These are phyloP conservation scores for Obelidium mucronatum DNA, from an alignment of 192 early-diverging fungal species.

Conservation along the genomic window DNA sequence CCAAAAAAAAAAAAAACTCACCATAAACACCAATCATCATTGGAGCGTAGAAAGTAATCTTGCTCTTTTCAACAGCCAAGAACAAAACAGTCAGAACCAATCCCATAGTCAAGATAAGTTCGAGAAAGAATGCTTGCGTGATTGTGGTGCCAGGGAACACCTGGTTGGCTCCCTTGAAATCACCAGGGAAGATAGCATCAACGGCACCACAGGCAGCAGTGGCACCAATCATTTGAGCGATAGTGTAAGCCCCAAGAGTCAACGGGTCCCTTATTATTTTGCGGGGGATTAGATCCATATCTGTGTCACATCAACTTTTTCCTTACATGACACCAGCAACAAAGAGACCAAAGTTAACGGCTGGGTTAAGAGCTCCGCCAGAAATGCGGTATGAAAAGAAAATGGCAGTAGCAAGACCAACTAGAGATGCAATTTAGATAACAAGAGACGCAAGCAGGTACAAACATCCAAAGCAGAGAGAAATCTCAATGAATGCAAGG, in stretches of 20 bases:
- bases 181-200: slow-evolving; percentile 40
- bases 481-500: slow-evolving; percentile 37
- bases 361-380: slow-evolving; percentile 70
- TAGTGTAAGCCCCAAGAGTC: slow-evolving; percentile 56
- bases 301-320: not conserved
- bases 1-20: slow-evolving; percentile 13
- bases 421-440: not conserved
- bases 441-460: not conserved
- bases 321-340: slow-evolving; percentile 58
- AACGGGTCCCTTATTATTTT: slow-evolving; percentile 14
- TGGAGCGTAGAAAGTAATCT: slow-evolving; percentile 49
- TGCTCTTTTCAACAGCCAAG: slow-evolving; percentile 54
- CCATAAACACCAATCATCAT: slow-evolving; percentile 48
- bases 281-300: not conserved
- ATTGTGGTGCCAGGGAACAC: slow-evolving; percentile 18
- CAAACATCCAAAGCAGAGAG: slow-evolving; percentile 52
- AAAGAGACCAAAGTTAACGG: slow-evolving; percentile 65
- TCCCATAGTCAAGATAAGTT: slow-evolving; percentile 51
- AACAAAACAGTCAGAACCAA: slow-evolving; percentile 50
- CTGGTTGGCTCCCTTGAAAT: slow-evolving; percentile 39
- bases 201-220: slow-evolving; percentile 57
- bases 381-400: slow-evolving; percentile 61
- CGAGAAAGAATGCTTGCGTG: slow-evolving; percentile 47
- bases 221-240: slow-evolving; percentile 66
- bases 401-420: slow-evolving; percentile 38